Evolutionary conservation across 225 moss, liverwort and hornwort genomes (phyloP).

Genomic region (Lunularia cruciata): DNA sequence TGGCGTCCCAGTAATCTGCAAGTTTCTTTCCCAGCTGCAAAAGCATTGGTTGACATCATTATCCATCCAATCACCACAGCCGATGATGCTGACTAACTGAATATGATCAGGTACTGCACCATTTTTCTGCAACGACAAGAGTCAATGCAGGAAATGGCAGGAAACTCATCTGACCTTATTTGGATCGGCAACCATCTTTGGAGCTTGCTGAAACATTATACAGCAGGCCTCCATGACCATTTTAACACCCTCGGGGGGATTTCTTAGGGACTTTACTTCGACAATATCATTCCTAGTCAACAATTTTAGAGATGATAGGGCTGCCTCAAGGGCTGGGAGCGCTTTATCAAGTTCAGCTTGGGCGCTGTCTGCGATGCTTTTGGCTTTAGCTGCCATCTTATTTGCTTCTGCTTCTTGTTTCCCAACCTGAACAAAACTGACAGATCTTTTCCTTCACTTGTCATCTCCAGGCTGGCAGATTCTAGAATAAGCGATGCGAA

Average conservation of each 20-base stretch:
- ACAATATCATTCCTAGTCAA: constrained; percentile 87
- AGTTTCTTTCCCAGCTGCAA: constrained; percentile 87
- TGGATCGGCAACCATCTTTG: constrained; percentile 81
- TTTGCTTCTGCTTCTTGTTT: constrained; percentile 86
- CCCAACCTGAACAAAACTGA: constrained; percentile 46
- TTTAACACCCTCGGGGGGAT: constrained; percentile 88
- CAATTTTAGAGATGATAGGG: constrained; percentile 67
- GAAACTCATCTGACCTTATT: constrained; percentile 50
- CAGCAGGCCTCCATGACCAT: constrained; percentile 95
- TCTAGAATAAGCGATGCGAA: too few species aligned
- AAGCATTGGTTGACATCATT: too few species aligned
- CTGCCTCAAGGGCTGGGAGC: constrained; percentile 75
- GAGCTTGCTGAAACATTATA: constrained; percentile 75
- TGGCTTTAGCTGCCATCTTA: constrained; percentile 71
- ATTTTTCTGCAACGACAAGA: background rate
- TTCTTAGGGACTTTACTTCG: constrained; percentile 83
- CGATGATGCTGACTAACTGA: too few species aligned
- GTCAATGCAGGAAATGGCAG: background rate
- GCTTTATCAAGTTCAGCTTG: constrained; percentile 86
- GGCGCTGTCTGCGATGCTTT: constrained; percentile 84
- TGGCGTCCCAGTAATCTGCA: constrained; percentile 90
- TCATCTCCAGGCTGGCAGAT: background rate
- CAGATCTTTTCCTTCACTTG: too few species aligned
- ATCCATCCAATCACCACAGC: too few species aligned
- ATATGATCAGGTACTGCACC: too few species aligned